phyloP scores from a whole-genome alignment of 2,329 filamentous ascomycete species.

The Colletotrichum orbiculare region DNA sequence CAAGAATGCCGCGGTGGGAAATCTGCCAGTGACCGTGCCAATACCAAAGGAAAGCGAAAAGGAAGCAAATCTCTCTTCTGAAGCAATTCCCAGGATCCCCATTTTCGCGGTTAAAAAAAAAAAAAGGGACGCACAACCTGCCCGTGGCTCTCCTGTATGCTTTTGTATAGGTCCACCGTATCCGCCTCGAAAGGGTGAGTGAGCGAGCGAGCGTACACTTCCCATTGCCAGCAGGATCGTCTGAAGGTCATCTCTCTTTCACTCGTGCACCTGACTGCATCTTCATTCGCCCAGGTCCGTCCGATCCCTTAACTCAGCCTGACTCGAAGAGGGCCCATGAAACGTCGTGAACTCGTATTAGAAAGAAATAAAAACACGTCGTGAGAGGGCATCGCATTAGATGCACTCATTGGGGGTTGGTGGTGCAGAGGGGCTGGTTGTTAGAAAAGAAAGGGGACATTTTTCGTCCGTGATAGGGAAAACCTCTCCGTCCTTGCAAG shows the following conservation, averaged over 20 bases:
- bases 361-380: constrained; percentile 34
- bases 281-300: constrained; percentile 12
- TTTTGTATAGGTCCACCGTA: constrained; percentile 24
- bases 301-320: constrained; percentile 18
- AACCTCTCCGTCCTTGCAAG: constrained; percentile 44
- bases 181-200: constrained; percentile 25
- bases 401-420: constrained; percentile 8
- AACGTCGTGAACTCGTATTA: constrained; percentile 37
- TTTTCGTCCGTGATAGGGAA: constrained; percentile 41
- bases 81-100: constrained; percentile 31
- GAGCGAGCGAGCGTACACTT: constrained; percentile 24
- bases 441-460: constrained; percentile 44
- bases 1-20: background rate
- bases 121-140: constrained; percentile 31
- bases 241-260: constrained; percentile 27
- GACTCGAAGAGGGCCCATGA: constrained; percentile 32
- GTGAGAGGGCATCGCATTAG: constrained; percentile 21
- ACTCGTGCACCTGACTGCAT: constrained; percentile 19
- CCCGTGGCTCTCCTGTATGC: constrained; percentile 31
- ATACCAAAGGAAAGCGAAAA: constrained; percentile 24
- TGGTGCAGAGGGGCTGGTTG: constrained; percentile 41
- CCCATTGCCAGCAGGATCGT: constrained; percentile 29
- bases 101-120: constrained; percentile 18
- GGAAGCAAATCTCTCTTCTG: constrained; percentile 31
- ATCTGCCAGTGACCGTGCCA: constrained; percentile 21